phyloP scores from a whole-genome alignment of 2,329 filamentous ascomycete genomes.

The Fusarium paranaense region DNA sequence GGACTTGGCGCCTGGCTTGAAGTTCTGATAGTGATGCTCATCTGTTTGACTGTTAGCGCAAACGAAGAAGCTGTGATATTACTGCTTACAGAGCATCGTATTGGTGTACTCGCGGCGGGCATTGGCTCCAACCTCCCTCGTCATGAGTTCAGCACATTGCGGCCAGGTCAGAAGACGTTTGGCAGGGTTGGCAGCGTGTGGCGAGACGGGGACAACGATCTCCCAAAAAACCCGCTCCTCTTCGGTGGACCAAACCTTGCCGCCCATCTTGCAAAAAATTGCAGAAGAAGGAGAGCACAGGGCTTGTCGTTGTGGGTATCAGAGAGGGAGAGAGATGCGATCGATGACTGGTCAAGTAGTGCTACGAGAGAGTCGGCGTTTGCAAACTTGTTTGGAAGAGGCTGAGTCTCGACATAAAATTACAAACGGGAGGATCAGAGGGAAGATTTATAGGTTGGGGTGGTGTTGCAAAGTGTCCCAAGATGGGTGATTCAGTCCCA shows the following conservation, averaged over 20 bases:
- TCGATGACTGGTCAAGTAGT: neutral
- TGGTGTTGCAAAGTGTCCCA: slow-evolving; percentile 1
- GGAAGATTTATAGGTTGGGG: slow-evolving; percentile 33
- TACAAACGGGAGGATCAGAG: neutral
- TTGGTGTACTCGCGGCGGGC: slow-evolving; percentile 55
- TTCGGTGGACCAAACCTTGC: slow-evolving; percentile 60
- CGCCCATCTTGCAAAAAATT: slow-evolving; percentile 55
- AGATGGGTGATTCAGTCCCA: slow-evolving; percentile 43
- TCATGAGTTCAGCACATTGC: slow-evolving; percentile 54
- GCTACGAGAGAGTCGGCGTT: neutral
- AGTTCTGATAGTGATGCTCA: slow-evolving; percentile 60
- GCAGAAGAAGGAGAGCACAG: neutral
- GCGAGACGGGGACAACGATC: slow-evolving; percentile 51
- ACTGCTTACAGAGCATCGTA: slow-evolving; percentile 51
- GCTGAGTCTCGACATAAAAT: slow-evolving; percentile 13
- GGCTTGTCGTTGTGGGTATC: neutral
- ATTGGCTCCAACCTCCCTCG: slow-evolving; percentile 47
- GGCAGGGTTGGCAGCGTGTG: slow-evolving; percentile 44
- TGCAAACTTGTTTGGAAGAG: slow-evolving; percentile 19
- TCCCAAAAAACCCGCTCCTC: slow-evolving; percentile 65
- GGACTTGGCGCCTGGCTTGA: slow-evolving; percentile 51
- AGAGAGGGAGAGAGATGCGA: neutral
- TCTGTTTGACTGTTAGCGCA: slow-evolving; percentile 47
- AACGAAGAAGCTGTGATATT: neutral
- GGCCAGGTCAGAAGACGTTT: slow-evolving; percentile 50